Base-by-base conservation (phyloP, 2,329 filamentous ascomycete genomes). In the Colletotrichum camelliae region DNA sequence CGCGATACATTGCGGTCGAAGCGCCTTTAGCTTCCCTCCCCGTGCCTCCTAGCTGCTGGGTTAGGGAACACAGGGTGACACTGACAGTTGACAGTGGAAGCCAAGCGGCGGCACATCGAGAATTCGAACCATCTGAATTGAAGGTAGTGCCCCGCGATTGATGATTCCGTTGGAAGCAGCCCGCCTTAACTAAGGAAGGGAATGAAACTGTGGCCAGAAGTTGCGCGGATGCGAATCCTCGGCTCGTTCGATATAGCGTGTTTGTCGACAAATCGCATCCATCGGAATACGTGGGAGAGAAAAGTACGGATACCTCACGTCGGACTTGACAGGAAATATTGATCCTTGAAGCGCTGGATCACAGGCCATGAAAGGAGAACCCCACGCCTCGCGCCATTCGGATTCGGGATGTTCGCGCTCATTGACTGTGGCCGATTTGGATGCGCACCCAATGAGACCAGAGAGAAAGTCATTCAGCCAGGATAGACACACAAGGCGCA, bases 381-480 rank as follows among this genome's bases (percentile, higher is more conserved):
- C 68, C 72, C 52, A 72, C 68, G 68, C 21, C 52, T 74, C 65
- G 60, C 67, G 29, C 52, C 55, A 61, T 67, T 39, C 39, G 68
- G 31, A 21, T 12, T 62, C 61, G 37, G 16, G 43, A 61, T 61
- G n/a, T 62, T 65, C 60, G 68, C 27, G 15, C 21, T 62, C 48
- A 72, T n/a, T 16, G 37, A 39, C 33, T 58, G 67, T 13, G 60
- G 37, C 43, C 60, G 67, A 66, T 68, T 29, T 7, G 35, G 35
- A 74, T 58, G 72, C 48, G 60, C 55, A n/a, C 21, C 72, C 67
- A 66, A 74, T 66, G 29, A 21, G 48, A 48, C 8, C 10, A 18
- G 21, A 52, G 37, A 24, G 37, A 71, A 71, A 62, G 72, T 52
- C 67, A 74, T 66, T 71, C 68, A 72, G 61, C 61, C n/a, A 27